Evolutionary conservation across 139 green algal genomes (phyloP), one percentile per base, ranked within the genome.

Genomic region (Chlorella sp.): DNA sequence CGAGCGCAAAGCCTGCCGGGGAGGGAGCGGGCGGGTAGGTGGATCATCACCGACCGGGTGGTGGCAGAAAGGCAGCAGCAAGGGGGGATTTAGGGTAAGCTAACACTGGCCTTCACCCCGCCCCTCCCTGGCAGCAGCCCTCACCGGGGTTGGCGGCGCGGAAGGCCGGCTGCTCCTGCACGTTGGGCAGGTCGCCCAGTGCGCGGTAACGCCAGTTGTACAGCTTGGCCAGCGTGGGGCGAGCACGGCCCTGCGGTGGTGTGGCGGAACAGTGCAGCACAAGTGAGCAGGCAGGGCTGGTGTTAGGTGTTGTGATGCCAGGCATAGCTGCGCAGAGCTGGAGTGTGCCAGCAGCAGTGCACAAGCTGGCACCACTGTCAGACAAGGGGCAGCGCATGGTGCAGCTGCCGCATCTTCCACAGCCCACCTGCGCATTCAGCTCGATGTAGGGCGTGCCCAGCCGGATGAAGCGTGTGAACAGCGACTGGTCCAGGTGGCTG

Each of bases 141-240:
- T 60, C 51, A 60, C 51, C 97, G 2, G 97, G 83, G 88, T 99
- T 99, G 60, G 94, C 96, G 5, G 85, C 56, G 74, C 67, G 64
- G 88, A 93, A 98, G 1, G 73, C 84, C 12, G 88, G 89, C 39
- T 44, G 38, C 13, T 79, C 21, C 6, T 25, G 23, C 55, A 98
- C 95, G 55, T 85, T 64, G 1, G 95, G 95, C 74, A 99, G 93
- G 92, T 99, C 93, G 15, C 95, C 94, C 67, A 99, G 91, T 0
- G 90, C 83, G 30, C 90, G 74, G 90, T 99, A 99, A 11, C 96
- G 92, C 97, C 97, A 99, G 89, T 96, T 99, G 94, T 98, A 99
- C 44, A 99, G 92, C 57, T 92, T 87, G 25, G 98, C 95, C 34
- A 99, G 91, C 68, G 79, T 87, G 60, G 96, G 93, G 41, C 97